phyloP scores from a whole-genome alignment of 805 yeast species.

The Metschnikowia shivogae region DNA sequence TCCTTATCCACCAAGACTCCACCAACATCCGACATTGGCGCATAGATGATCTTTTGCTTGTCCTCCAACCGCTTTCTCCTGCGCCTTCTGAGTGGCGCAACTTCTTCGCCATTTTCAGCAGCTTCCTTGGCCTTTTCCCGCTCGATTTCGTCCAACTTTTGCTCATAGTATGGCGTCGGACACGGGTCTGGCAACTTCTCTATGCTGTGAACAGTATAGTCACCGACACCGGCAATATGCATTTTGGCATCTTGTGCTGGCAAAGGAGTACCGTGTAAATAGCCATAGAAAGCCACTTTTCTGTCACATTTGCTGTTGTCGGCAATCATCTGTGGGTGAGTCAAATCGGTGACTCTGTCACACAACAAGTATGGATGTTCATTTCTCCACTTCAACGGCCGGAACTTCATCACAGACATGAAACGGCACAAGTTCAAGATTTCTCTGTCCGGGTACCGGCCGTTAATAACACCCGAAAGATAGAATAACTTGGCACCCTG shows the following conservation, averaged over 20 bases:
- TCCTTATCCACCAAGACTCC: conserved; percentile 96
- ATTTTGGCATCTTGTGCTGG: conserved; percentile 65
- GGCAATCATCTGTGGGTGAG: conserved; percentile 83
- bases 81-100: conserved; percentile 45
- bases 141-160: conserved; percentile 75
- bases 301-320: conserved; percentile 81
- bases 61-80: conserved; percentile 92
- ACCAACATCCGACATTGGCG: conserved; percentile 99
- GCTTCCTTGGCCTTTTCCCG: conserved; percentile 67
- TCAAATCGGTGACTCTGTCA: conserved; percentile 88
- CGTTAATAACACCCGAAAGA: conserved; percentile 91
- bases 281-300: conserved; percentile 88
- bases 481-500: conserved; percentile 96
- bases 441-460: conserved; percentile 97
- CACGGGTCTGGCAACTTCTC: conserved; percentile 98
- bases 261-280: conserved; percentile 89
- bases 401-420: conserved; percentile 93
- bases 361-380: conserved; percentile 94
- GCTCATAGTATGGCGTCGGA: conserved; percentile 93
- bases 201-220: conserved; percentile 64
- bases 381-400: conserved; percentile 99
- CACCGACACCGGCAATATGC: conserved; percentile 96
- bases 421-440: conserved; percentile 87
- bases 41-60: conserved; percentile 88
- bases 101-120: conserved; percentile 53